These are phyloP conservation scores for Candida rishiriensis DNA, from an alignment of 805 yeast genomes.

Conservation along the genomic window DNA sequence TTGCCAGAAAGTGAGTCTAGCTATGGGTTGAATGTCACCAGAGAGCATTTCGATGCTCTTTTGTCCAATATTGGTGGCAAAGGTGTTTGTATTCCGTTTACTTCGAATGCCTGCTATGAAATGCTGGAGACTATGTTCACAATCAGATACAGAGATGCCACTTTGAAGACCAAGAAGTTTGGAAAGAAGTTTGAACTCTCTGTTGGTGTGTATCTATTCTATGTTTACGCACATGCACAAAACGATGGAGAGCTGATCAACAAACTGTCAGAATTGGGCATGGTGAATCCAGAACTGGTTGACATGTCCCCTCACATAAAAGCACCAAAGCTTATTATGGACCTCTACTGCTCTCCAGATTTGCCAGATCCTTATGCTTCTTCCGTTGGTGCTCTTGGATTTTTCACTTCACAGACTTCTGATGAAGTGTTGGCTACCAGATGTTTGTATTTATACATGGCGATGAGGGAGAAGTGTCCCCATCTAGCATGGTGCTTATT, in stretches of 20 bases:
- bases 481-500: slow-evolving; percentile 17
- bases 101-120: slow-evolving; percentile 44
- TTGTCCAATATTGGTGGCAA: slow-evolving; percentile 44
- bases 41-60: slow-evolving; percentile 47
- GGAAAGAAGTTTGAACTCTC: slow-evolving; percentile 14
- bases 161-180: slow-evolving; percentile 4
- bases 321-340: slow-evolving; percentile 33
- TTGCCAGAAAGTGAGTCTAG: slow-evolving; percentile 40
- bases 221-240: slow-evolving; percentile 30
- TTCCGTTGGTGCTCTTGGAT: slow-evolving; percentile 13
- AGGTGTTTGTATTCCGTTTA: slow-evolving; percentile 57
- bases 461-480: slow-evolving; percentile 9
- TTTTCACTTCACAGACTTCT: slow-evolving; percentile 18
- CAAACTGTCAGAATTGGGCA: slow-evolving; percentile 31
- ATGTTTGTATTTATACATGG: slow-evolving; percentile 19
- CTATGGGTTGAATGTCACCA: slow-evolving; percentile 35
- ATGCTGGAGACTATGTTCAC: slow-evolving; percentile 41
- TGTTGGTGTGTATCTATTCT: slow-evolving; percentile 29
- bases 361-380: slow-evolving; percentile 12
- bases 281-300: slow-evolving; percentile 28
- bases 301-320: slow-evolving; percentile 28
- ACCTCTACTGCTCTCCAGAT: slow-evolving; percentile 1
- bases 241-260: slow-evolving; percentile 33
- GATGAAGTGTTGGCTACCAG: slow-evolving; percentile 22
- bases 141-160: slow-evolving; percentile 36